These are phyloP conservation scores for Lepidium sativum DNA, from an alignment of 345 rosid genomes.

Conservation along the genomic window DNA sequence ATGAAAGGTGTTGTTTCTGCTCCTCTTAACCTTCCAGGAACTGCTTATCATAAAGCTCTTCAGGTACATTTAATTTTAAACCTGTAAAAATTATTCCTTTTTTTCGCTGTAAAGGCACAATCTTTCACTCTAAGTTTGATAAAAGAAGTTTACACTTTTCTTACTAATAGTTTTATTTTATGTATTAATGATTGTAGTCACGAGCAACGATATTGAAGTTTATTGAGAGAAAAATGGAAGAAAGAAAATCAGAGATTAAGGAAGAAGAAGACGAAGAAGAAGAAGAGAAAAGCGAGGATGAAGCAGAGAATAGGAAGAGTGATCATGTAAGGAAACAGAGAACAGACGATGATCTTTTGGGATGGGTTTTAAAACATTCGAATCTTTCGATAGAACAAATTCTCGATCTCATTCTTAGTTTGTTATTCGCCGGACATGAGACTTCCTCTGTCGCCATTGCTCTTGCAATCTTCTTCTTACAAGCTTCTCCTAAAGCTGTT, in stretches of 20 bases:
- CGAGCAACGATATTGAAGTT: conserved; percentile 76
- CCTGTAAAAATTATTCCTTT: too few species aligned
- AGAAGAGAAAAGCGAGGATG: conserved; percentile 47
- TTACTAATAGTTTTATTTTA: too few species aligned
- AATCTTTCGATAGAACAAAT: conserved; percentile 85
- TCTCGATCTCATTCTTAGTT: conserved; percentile 77
- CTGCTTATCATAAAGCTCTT: conserved; percentile 80
- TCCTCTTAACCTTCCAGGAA: conserved; percentile 90
- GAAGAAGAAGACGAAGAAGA: conserved; percentile 36
- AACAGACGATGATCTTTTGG: conserved; percentile 79
- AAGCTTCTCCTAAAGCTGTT: conserved; percentile 59
- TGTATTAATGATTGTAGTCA: conserved; percentile 53
- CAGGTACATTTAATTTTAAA: conserved; percentile 38
- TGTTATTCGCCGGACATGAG: conserved; percentile 94
- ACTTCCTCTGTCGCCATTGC: conserved; percentile 93
- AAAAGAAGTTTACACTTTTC: too few species aligned
- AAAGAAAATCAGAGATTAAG: conserved; percentile 33
- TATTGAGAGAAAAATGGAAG: conserved; percentile 77
- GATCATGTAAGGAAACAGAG: conserved; percentile 31
- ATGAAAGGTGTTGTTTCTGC: conserved; percentile 98
- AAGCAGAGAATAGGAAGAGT: conserved; percentile 23
- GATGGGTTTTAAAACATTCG: conserved; percentile 84
- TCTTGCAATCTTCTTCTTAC: conserved; percentile 80
- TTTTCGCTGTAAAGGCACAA: conserved; percentile 12
- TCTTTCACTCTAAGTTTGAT: too few species aligned